Evolutionary conservation across 2,329 filamentous ascomycete genomes (phyloP), one percentile per base, ranked within the genome.

Genomic region (Colletotrichum liaoningense): DNA sequence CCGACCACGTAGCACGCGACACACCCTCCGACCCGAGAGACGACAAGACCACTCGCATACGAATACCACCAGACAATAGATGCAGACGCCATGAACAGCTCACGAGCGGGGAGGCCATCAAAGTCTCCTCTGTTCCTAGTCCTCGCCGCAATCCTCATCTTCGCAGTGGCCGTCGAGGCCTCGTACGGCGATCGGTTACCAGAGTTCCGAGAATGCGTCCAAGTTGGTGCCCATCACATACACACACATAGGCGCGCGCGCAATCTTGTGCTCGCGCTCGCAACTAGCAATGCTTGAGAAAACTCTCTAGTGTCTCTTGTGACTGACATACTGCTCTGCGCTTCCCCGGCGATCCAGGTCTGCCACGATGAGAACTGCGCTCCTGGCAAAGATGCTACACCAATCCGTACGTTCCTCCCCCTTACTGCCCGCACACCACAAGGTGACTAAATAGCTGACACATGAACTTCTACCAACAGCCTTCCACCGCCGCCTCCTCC

Each of bases 181-280:
- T 98, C 95, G 5, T 79, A 92, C 62, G 97, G 97, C 76, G 97
- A 99, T 83, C 89, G 91, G 68, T 86, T 98, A 73, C 94, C 94
- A 22, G 95, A 97, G 79, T 99, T 99, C 82, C 89, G 88, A 80
- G 88, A 95, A 82, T 99, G 97, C 81, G 90, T 98, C 66, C 85
- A 94, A 87, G 96, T 97, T 86, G 76, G 85, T 83, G 42, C 66
- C 42, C 59, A 46, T 46, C 42, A 72, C 16, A 16, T 42, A 42
- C 5, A 42, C 16, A 42, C 16, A 42, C 5, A 42, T 4, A 19
- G 14, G 9, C 38, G 16, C 38, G 16, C 38, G 16, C 14, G 80
- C 56, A 26, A 35, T 35, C 33, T 35, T 60, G 33, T 60, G 35
- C 46, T 46, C 54, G 54, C 56, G 11, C 24, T 28, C 22, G 28